Base-by-base conservation (phyloP, 2,329 filamentous ascomycete species). In the Aspergillus tamarii region DNA sequence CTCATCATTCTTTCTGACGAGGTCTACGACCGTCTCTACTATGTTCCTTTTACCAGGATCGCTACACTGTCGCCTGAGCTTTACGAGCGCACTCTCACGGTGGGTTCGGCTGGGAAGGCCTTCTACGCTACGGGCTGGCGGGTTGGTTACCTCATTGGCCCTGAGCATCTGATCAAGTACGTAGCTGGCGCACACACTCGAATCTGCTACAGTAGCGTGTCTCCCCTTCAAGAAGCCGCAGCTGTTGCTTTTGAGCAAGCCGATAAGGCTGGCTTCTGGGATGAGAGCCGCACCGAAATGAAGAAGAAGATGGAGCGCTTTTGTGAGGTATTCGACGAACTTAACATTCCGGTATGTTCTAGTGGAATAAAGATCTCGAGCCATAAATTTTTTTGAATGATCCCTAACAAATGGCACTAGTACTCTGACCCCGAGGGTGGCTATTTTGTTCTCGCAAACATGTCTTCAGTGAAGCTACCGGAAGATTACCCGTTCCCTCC, bases 101-200 rank as follows among this genome's bases (percentile, higher is more conserved):
- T 99, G 34, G 95, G 95, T 23, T 97, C 93, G 0, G 95, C 93
- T 1, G 95, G 95, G 72, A 99, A 99, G 86, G 96, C 95, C 83
- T 99, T 99, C 80, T 98, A 98, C 75, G 93, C 92, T 62, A 99
- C 95, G 0, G 95, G 95, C 55, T 99, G 95, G 95, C 89, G 95
- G 63, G 94, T 98, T 69, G 92, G 95, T 61, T 99, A 94, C 89
- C 84, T 99, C 43, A 95, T 98, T 74, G 95, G 95, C 0, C 93
- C 92, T 0, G 87, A 92, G 59, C 87, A 97, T 65, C 84, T 98
- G 59, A 93, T 98, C 81, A 91, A 96, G 76, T 92, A 97, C 76
- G 94, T 97, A 39, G 88, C 91, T 12, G 93, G 93, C 21, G 95
- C 95, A 0, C 95, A 99, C 78, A 98, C 94, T 0, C 88, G 94